phyloP scores from a whole-genome alignment of 345 rosid genomes.

The Diplotaxis tenuifolia region DNA sequence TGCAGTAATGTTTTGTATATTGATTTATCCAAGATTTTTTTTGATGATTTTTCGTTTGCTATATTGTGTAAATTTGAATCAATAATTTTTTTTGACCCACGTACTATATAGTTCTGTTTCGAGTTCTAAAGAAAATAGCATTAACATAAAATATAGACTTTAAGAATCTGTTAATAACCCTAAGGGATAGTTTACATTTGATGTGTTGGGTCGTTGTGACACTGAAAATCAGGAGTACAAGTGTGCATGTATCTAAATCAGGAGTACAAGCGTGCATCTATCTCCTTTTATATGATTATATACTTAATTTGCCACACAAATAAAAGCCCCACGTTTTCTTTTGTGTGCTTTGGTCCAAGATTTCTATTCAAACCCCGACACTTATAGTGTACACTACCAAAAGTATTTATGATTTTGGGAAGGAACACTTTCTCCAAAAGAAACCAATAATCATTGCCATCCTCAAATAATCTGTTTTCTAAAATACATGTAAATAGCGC shows the following conservation, averaged over 20 bases:
- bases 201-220: conserved; percentile 6
- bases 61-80: background rate
- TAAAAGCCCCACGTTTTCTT: conserved; percentile 10
- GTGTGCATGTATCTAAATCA: conserved; percentile 9
- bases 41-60: background rate
- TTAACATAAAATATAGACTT: background rate
- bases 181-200: background rate
- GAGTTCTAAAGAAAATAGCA: background rate
- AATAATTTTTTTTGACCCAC: background rate
- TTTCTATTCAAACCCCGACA: conserved; percentile 18
- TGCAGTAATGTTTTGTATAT: background rate
- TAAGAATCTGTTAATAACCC: background rate
- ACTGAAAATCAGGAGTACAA: conserved; percentile 6
- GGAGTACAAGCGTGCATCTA: background rate
- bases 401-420: background rate
- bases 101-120: background rate
- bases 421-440: background rate
- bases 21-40: background rate
- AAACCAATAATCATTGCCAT: background rate
- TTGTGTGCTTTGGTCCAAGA: conserved; percentile 20
- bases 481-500: background rate
- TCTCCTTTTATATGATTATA: background rate
- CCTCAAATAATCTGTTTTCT: background rate
- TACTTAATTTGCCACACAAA: conserved; percentile 15
- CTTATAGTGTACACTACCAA: conserved; percentile 1